A percentile compares a stretch with the other conserved stretches of the same genome.
phyloP scores from a whole-genome alignment of 1,139 yeast species.

The Debaryomyces subglobosus region DNA sequence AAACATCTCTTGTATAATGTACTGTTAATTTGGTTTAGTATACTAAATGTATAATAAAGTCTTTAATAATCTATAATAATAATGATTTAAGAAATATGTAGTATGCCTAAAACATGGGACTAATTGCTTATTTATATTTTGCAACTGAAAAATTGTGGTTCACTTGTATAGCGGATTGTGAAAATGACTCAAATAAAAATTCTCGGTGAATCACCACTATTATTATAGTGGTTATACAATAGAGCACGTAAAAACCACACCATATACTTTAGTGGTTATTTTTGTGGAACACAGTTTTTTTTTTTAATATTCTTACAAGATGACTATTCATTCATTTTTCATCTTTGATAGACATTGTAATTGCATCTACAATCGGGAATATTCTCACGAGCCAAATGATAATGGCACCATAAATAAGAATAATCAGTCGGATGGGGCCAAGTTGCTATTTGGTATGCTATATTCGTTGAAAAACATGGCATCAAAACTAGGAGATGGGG shows the following conservation, averaged over 20 bases:
- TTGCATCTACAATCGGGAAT: conserved; percentile 73
- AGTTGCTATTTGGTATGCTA: conserved; percentile 84
- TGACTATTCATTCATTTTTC: conserved; percentile 74
- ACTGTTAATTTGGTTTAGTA: not conserved
- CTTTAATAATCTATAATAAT: not conserved
- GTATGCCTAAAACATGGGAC: not conserved
- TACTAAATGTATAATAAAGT: not conserved
- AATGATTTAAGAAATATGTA: not conserved
- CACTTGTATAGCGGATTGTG: conserved; percentile 1
- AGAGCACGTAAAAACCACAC: conserved; percentile 6
- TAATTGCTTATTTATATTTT: conserved; percentile 6
- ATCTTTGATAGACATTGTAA: conserved; percentile 88
- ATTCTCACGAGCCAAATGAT: conserved; percentile 31
- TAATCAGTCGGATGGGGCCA: conserved; percentile 67
- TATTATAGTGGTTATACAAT: conserved; percentile 9
- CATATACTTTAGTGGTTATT: conserved; percentile 9
- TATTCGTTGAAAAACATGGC: conserved; percentile 79
- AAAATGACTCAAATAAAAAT: conserved; percentile 7
- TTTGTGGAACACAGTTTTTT: not conserved
- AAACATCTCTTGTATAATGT: conserved; percentile 15
- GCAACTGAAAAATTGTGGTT: conserved; percentile 10
- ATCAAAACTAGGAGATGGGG: conserved; percentile 55
- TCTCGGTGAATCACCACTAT: conserved; percentile 6
- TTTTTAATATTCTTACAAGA: conserved; percentile 5
- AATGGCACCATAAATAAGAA: conserved; percentile 56